Evolutionary conservation across 176 grass and related monocot species (phyloP).

Genomic region (Phoenix dactylifera): DNA sequence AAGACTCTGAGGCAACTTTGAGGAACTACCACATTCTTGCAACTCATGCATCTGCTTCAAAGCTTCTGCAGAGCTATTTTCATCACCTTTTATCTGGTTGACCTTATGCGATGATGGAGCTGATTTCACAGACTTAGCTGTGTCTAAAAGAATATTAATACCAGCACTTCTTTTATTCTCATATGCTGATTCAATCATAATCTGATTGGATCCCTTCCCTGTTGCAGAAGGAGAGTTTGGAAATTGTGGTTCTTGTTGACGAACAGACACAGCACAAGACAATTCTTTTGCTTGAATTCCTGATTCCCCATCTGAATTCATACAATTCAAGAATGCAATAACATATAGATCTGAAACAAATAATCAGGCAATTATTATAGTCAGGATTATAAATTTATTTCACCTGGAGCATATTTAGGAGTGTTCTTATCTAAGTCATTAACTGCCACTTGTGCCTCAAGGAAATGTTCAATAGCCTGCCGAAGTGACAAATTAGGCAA

Average conservation of each 20-base stretch:
- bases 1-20: constrained; percentile 13
- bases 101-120: not conserved
- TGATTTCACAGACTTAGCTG: constrained; percentile 10
- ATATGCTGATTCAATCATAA: not conserved
- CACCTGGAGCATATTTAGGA: constrained; percentile 39
- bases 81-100: not conserved
- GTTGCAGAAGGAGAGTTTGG: constrained; percentile 17
- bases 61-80: not conserved
- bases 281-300: constrained; percentile 18
- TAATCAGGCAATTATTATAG: not conserved
- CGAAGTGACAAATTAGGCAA: constrained; percentile 47
- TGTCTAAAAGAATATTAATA: constrained; percentile 10
- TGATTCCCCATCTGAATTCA: constrained; percentile 20
- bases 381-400: not conserved
- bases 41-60: constrained; percentile 12
- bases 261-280: constrained; percentile 17
- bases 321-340: constrained; percentile 6
- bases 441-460: constrained; percentile 31
- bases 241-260: constrained; percentile 17
- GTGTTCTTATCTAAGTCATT: constrained; percentile 22
- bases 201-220: constrained; percentile 21
- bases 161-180: constrained; percentile 12
- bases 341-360: not conserved
- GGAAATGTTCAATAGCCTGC: constrained; percentile 44
- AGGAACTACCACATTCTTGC: constrained; percentile 11